A percentile compares a stretch with the other conserved stretches of the same genome.
phyloP scores from a whole-genome alignment of 2,329 filamentous ascomycete species.

The Paracamarosporium sp. region DNA sequence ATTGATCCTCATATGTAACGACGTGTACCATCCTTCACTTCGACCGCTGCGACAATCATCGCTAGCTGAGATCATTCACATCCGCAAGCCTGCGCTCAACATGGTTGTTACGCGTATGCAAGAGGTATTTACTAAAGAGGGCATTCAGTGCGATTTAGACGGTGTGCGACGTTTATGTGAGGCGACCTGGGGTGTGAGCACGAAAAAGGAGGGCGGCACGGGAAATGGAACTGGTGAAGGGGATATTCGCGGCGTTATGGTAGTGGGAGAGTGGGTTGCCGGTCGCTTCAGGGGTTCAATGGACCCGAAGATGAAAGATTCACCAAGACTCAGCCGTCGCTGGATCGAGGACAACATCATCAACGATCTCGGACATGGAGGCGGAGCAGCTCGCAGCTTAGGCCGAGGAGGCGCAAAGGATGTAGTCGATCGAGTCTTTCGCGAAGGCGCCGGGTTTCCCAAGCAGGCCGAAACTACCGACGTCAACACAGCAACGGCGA shows the following conservation, averaged over 20 bases:
- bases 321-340: conserved; percentile 68
- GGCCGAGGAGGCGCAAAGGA: conserved; percentile 76
- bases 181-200: conserved; percentile 79
- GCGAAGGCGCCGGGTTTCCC: conserved; percentile 79
- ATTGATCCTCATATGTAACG: conserved; percentile 94
- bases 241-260: conserved; percentile 83
- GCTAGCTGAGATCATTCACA: conserved; percentile 88
- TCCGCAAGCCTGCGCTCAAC: conserved; percentile 86
- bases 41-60: conserved; percentile 83
- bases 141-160: conserved; percentile 85
- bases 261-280: conserved; percentile 87
- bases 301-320: conserved; percentile 43
- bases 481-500: conserved; percentile 61
- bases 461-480: conserved; percentile 59
- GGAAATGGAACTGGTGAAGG: conserved; percentile 70
- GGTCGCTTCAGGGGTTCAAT: conserved; percentile 65
- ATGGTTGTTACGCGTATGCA: conserved; percentile 84
- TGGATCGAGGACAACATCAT: conserved; percentile 80
- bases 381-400: conserved; percentile 73
- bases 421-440: conserved; percentile 78
- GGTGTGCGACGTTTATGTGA: conserved; percentile 86
- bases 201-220: conserved; percentile 68
- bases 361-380: conserved; percentile 71
- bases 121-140: conserved; percentile 85
- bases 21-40: conserved; percentile 90